These are phyloP conservation scores for Kodamaea fukazawae DNA, from an alignment of 805 yeast species.

Conservation along the genomic window DNA sequence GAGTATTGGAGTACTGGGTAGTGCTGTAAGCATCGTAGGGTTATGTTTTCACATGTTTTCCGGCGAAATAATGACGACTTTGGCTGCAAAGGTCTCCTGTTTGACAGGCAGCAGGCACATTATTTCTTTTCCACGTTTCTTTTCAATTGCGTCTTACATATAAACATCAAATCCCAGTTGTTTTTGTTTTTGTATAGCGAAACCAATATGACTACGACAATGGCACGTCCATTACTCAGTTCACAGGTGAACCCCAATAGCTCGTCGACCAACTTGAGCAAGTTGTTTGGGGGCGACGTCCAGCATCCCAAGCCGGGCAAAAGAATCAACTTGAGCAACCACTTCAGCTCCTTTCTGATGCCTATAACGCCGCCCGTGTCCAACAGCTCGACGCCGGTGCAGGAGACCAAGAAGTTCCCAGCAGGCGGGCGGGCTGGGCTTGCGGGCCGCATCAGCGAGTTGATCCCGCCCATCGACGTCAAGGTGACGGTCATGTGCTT, in stretches of 20 bases:
- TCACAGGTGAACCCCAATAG: constrained; percentile 35
- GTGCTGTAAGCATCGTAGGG: too few species aligned
- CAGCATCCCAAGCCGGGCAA: constrained; percentile 21
- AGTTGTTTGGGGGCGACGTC: constrained; percentile 13
- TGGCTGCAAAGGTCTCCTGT: too few species aligned
- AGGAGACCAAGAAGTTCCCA: constrained; percentile 15
- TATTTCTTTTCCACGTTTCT: too few species aligned
- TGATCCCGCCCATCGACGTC: constrained; percentile 24
- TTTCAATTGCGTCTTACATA: not conserved
- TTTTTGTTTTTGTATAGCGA: constrained; percentile 4
- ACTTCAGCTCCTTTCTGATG: constrained; percentile 18
- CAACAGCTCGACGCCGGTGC: constrained; percentile 29
- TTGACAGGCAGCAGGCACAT: too few species aligned
- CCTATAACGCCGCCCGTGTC: constrained; percentile 38
- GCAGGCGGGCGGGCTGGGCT: not conserved
- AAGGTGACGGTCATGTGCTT: constrained; percentile 49
- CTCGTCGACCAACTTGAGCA: constrained; percentile 33
- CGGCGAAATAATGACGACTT: too few species aligned
- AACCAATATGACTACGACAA: constrained; percentile 1
- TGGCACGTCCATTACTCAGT: constrained; percentile 8
- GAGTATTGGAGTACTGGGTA: too few species aligned
- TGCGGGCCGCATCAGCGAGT: not conserved
- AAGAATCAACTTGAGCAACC: constrained; percentile 13
- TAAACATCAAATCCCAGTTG: not conserved
- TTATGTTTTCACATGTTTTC: too few species aligned